phyloP scores from a whole-genome alignment of 192 early-diverging fungal genomes.

The Anaeromyces robustus region DNA sequence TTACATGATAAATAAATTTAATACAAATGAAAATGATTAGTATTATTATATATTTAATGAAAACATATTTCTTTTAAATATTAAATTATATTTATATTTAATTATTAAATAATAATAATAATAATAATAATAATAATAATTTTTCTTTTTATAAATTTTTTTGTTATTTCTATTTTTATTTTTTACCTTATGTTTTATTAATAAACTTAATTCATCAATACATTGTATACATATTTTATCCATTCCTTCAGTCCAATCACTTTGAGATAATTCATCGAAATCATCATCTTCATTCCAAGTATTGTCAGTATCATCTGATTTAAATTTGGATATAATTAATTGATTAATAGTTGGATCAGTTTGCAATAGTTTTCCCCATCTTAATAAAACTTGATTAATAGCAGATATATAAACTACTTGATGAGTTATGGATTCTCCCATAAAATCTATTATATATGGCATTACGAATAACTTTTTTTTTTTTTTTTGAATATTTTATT shows the following conservation, averaged over 20 bases:
- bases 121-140: no score
- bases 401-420: not conserved
- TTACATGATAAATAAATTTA: no score
- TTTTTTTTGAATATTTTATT: no score
- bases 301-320: not conserved
- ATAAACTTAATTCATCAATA: not conserved
- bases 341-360: not conserved
- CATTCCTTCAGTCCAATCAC: not conserved
- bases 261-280: not conserved
- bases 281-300: not conserved
- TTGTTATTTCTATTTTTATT: not conserved
- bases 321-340: not conserved
- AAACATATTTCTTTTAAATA: no score
- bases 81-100: no score
- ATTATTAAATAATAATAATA: no score
- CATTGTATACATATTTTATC: not conserved
- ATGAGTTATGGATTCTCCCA: not conserved
- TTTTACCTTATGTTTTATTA: not conserved
- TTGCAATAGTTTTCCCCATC: not conserved
- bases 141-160: no score
- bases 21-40: no score
- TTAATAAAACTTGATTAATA: not conserved
- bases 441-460: not conserved
- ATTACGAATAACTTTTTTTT: not conserved
- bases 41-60: no score